Base-by-base conservation (phyloP, 2,329 filamentous ascomycete species). In the Parascedosporium putredinis region DNA sequence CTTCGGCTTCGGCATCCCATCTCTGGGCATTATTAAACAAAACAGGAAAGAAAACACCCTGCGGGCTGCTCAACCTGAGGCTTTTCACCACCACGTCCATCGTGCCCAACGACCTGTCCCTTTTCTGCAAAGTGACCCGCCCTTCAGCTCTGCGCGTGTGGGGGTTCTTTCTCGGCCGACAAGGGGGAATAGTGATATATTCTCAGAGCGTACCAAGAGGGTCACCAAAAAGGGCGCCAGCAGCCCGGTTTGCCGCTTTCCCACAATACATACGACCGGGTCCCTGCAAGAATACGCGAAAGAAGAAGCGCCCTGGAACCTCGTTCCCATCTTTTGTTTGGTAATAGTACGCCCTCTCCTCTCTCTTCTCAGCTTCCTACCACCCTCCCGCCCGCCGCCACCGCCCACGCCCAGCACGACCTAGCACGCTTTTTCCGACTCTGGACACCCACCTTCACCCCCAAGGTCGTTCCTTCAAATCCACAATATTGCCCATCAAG, bases 81-180 rank as follows among this genome's bases (percentile, higher is more conserved):
- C 18, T 40, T 9, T 6, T 40, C 36, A 8, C 36, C 36, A n/a
- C 9, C 36, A n/a, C 18, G 12, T 20, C 20, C 2, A 40, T 40
- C 36, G 10, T 40, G 18, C 10, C 36, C 10, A 7, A 10, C 18
- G 10, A 18, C 18, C n/a, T 12, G 9, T 20, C 10, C 22, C 18
- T 40, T 20, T 40, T 40, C n/a, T 18, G 36, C n/a, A 16, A 40
- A 40, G n/a, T 20, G 2, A 22, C 18, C 18, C 36, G 36, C 36
- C 12, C 9, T 9, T n/a, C 18, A n/a, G 16, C 36, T 10, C 10
- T 18, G n/a, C 36, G 36, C n/a, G 36, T 40, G 36, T 40, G 36
- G 36, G 36, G 36, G 36, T 40, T 40, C 36, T 40, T 18, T 40
- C 36, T 40, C 36, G 36, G 36, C n/a, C 36, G 36, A 40, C 36